phyloP scores from a whole-genome alignment of 257 asterid species.

The Lantana camara region DNA sequence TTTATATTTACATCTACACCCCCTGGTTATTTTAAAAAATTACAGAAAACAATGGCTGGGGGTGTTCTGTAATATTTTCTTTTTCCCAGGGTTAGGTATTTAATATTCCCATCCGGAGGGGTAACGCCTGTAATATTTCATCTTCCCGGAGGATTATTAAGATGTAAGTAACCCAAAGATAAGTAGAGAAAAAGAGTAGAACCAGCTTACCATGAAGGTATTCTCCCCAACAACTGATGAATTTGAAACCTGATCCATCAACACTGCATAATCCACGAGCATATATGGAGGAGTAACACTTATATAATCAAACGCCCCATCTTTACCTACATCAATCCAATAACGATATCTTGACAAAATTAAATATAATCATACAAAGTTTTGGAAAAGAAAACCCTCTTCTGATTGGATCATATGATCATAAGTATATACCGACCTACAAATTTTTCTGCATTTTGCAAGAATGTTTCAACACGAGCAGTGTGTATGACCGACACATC shows the following conservation, averaged over 20 bases:
- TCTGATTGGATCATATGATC: not conserved
- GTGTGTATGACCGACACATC: conserved; percentile 79
- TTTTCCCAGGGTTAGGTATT: too few species aligned
- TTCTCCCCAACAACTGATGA: conserved; percentile 82
- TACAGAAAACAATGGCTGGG: too few species aligned
- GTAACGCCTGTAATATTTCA: too few species aligned
- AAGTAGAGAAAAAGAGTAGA: not conserved
- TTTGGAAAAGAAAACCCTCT: too few species aligned
- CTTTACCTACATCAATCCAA: conserved; percentile 50
- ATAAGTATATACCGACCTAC: conserved; percentile 50
- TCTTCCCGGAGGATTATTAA: too few species aligned
- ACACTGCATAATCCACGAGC: conserved; percentile 75
- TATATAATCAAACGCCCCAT: conserved; percentile 70
- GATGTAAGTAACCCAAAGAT: too few species aligned
- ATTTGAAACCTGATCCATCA: conserved; percentile 78
- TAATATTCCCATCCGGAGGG: too few species aligned
- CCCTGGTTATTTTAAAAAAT: too few species aligned
- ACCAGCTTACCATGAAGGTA: conserved; percentile 72
- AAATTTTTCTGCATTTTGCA: conserved; percentile 63
- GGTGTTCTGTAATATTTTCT: too few species aligned
- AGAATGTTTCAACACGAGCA: conserved; percentile 76
- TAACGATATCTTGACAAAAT: conserved; percentile 1
- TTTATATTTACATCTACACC: too few species aligned
- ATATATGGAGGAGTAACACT: conserved; percentile 95
- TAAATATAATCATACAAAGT: not conserved